Evolutionary conservation across 148 eudicot species (phyloP), one percentile per base, ranked within the genome.

Genomic region (Camellia lanceoleosa): DNA sequence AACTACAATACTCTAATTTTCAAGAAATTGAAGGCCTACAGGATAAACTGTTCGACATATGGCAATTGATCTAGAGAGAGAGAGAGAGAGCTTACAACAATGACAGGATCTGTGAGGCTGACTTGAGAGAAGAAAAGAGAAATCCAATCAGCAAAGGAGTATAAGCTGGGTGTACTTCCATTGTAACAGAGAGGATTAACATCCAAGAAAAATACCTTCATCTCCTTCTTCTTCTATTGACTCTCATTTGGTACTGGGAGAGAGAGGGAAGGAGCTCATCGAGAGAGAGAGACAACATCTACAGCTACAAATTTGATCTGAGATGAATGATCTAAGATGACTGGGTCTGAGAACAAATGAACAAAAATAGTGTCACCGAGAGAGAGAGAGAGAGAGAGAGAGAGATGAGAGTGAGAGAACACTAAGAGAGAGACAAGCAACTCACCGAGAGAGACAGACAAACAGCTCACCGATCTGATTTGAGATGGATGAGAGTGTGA

Each of bases 91-190:
- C 78, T 86, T 91, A 95, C 98, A 83, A 97, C 98, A 59, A 95
- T 89, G 19, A 95, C 94, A 62, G 98, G 98, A 54, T 92, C 92
- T 59, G 78, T 72, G 38, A 85, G 88, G 85, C 92, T 87, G 85
- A 95, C 97, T 88, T 89, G 86, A 67, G 93, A 87, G 85, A 95
- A 92, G 87, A 95, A 95, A 62, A 95, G 96, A 23, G 97, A 90
- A 88, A 88, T 69, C 98, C 98, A 95, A 20, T 81, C 84, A 76
- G 89, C 87, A 83, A 95, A 95, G 81, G 94, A 78, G 19, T 82
- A 84, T 71, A 95, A 89, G 87, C 90, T 90, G 5, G 93, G 94
- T 15, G 75, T 84, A 81, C 87, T 89, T 9, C 94, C 97, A 15
- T 85, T 85, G 63, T 95, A 95, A 80, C 97, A 92, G 47, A 95